Evolutionary conservation across 108 stramenopile genomes (phyloP), one percentile per base, ranked within the genome.

Genomic region (Nannochloropsis oceanica): DNA sequence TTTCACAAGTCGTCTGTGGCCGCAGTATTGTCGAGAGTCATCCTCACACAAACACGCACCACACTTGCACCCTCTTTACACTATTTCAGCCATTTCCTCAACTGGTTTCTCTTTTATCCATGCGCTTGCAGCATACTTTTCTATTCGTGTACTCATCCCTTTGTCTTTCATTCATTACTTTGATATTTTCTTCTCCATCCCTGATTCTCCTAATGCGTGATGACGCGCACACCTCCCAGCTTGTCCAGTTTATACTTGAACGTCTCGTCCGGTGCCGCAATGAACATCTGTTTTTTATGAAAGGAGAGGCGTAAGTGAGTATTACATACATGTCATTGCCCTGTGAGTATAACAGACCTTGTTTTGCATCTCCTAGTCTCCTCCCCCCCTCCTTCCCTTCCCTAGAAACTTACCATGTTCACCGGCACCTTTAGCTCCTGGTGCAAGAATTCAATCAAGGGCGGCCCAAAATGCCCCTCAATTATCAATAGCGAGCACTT

Each of bases 151-250:
- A 81, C 81, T 34, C 8, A 14, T 34, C 27, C 2, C 9, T 26
- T 14, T 34, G 26, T 81, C 22, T 81, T 24, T 24, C 25, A 26
- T 81, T 26, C 3, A 24, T 79, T 24, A 25, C n/a, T n/a, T 79
- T 79, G 79, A n/a, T 79, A 79, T 25, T 79, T 79, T 25, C 24
- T 25, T 25, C 79, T 42, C 25, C 27, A 34, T 42, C 8, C 42
- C 27, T 42, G 22, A 43, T 46, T 18, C 12, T 22, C 14, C 83
- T 86, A 91, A 85, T 91, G 91, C 12, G 92, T 90, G 82, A 93
- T 93, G 79, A 93, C 92, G 79, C 93, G 81, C 85, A 93, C 91
- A 13, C 93, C 93, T 81, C 93, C 92, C 14, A 93, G 91, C 85
- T 91, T 89, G 34, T 86, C 88, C 12, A 93, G 85, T 81, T 92